Evolutionary conservation across 306 rosid species (phyloP).

Genomic region (Abrus precatorius): DNA sequence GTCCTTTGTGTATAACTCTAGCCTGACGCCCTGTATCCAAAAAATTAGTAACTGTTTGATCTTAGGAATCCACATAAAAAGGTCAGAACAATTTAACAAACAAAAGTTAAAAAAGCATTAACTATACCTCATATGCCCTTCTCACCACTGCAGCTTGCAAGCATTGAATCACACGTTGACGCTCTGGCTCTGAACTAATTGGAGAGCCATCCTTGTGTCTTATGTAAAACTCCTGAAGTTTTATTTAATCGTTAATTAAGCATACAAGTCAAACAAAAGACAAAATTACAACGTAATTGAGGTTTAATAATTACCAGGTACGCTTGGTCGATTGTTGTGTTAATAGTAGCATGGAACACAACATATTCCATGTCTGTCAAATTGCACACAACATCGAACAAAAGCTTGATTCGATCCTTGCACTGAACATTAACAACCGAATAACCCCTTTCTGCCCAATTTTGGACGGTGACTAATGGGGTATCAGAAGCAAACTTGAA

Average conservation of each 20-base stretch:
- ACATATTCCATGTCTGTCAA: conserved; percentile 94
- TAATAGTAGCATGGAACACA: conserved; percentile 88
- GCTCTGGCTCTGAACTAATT: conserved; percentile 92
- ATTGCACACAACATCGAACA: conserved; percentile 92
- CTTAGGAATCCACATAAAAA: not conserved
- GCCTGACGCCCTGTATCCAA: conserved; percentile 77
- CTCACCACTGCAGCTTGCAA: conserved; percentile 85
- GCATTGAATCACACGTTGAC: conserved; percentile 91
- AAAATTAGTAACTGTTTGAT: conserved; percentile 1
- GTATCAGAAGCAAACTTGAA: conserved; percentile 55
- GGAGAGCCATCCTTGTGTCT: conserved; percentile 92
- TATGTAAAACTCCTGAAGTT: conserved; percentile 85
- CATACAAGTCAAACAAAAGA: not conserved
- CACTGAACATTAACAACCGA: conserved; percentile 91
- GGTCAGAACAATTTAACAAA: not conserved
- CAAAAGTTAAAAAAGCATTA: not conserved
- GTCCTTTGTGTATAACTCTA: conserved; percentile 70
- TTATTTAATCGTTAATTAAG: not conserved
- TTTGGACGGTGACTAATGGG: conserved; percentile 79
- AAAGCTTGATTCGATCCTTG: conserved; percentile 79
- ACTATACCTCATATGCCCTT: conserved; percentile 75
- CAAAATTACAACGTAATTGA: not conserved
- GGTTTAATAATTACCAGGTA: conserved; percentile 62
- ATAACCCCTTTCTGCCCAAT: conserved; percentile 87
- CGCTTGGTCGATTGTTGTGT: conserved; percentile 69